A percentile compares a stretch with the other conserved stretches of the same genome.
These are phyloP conservation scores for Coniochaeta prunicola DNA, from an alignment of 2,329 filamentous ascomycete genomes.

Conservation along the genomic window DNA sequence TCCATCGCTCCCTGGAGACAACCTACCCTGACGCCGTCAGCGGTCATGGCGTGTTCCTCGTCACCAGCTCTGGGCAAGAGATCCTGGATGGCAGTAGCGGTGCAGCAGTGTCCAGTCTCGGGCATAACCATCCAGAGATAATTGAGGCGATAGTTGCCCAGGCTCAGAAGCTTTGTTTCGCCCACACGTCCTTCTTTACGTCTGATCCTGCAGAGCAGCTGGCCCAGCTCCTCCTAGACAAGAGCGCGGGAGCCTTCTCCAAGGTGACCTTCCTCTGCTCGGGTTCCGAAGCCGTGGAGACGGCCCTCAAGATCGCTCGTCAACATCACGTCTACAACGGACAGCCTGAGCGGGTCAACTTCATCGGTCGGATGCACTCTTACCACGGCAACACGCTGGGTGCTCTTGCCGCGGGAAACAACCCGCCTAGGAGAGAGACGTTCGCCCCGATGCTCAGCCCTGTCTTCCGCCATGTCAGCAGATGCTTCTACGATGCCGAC, in stretches of 20 bases:
- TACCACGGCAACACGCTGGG: constrained; percentile 68
- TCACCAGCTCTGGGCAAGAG: constrained; percentile 12
- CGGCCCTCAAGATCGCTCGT: constrained; percentile 57
- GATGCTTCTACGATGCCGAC: constrained; percentile 55
- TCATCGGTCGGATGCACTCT: constrained; percentile 57
- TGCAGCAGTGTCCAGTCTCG: constrained; percentile 19
- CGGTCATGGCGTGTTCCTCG: constrained; percentile 13
- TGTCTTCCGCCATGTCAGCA: no score
- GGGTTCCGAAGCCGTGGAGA: constrained; percentile 63
- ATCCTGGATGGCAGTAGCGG: constrained; percentile 20
- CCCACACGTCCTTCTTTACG: constrained; percentile 17
- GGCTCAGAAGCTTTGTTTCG: constrained; percentile 14
- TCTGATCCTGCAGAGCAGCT: constrained; percentile 15
- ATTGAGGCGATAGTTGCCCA: constrained; percentile 17
- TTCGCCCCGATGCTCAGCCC: no score
- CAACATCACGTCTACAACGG: constrained; percentile 57
- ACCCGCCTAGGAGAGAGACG: no score
- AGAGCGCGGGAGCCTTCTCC: background rate
- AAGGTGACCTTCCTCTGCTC: constrained; percentile 1
- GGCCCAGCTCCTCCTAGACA: constrained; percentile 10
- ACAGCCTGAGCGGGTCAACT: constrained; percentile 46
- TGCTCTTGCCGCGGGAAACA: constrained; percentile 46
- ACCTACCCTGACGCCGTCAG: background rate
- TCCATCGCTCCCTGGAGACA: constrained; percentile 7
- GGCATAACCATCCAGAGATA: constrained; percentile 18